Percentiles rank a stretch among this genome's conserved stretches.
Conservation (phyloP, 495 filamentous ascomycete genomes). For the Choiromyces venosus region DNA sequence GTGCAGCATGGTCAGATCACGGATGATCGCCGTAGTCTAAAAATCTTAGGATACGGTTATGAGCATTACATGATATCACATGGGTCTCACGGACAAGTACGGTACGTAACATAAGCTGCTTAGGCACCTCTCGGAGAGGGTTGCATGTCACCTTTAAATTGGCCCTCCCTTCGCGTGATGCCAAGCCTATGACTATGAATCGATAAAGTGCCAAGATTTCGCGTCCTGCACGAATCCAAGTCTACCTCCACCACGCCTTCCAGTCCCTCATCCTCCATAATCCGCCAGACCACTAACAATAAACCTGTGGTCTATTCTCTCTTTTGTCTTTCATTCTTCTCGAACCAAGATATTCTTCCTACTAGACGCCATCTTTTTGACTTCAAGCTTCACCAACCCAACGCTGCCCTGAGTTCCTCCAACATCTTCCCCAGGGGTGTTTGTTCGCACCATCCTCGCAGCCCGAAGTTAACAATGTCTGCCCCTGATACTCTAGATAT, state of each 20-base stretch:
- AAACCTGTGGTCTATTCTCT: conserved; percentile 12
- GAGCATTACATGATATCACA: neutral
- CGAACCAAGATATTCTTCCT: neutral
- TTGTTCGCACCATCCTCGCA: conserved; percentile 13
- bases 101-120: neutral
- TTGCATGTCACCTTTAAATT: neutral
- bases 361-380: conserved; percentile 8
- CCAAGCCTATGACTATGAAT: neutral
- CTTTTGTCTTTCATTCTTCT: conserved; percentile 10
- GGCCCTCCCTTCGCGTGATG: neutral
- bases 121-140: neutral
- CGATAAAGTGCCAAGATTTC: conserved; percentile 35
- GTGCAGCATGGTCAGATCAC: neutral
- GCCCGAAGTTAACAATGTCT: conserved; percentile 20
- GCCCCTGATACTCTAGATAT: conserved; percentile 26
- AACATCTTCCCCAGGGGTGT: neutral
- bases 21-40: neutral
- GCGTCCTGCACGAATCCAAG: conserved; percentile 29
- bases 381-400: conserved; percentile 10
- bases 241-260: conserved; percentile 27
- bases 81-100: neutral
- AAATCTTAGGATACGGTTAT: neutral
- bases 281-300: conserved; percentile 1
- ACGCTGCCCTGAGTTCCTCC: neutral
- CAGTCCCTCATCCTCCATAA: conserved; percentile 15